Evolutionary conservation across 2,329 filamentous ascomycete genomes (phyloP).

Genomic region (Teratosphaeria zuluensis): DNA sequence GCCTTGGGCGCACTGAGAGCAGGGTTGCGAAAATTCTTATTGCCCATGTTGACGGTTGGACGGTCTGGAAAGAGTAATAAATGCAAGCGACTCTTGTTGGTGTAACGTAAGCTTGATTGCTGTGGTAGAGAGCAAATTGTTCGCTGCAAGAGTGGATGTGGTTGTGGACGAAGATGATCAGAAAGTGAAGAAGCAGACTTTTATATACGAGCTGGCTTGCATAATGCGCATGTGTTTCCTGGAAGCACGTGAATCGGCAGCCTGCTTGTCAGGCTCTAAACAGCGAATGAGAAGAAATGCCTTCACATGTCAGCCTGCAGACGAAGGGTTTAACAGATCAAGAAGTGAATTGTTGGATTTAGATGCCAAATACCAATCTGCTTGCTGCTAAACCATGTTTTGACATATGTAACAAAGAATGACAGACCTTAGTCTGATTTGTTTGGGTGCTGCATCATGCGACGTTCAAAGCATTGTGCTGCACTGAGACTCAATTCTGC

Average conservation of each 20-base stretch:
- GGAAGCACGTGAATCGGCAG: neutral
- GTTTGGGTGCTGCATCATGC: too few relatives aligned
- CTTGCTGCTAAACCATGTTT: too few relatives aligned
- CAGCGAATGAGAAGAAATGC: neutral
- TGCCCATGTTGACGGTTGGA: neutral
- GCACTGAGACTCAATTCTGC: too few relatives aligned
- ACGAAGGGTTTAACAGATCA: too few relatives aligned
- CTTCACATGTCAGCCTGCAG: neutral
- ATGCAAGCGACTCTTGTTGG: neutral
- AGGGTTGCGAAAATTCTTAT: neutral
- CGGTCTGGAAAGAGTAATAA: neutral
- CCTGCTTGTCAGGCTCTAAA: neutral
- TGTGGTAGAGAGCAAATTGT: neutral
- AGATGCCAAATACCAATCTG: too few relatives aligned
- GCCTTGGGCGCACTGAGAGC: neutral
- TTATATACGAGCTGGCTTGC: neutral
- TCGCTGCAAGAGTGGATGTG: neutral
- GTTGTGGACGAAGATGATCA: neutral
- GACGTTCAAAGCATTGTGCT: too few relatives aligned
- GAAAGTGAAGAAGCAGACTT: neutral
- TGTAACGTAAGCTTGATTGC: neutral
- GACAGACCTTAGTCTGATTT: too few relatives aligned
- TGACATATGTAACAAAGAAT: too few relatives aligned
- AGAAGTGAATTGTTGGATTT: too few relatives aligned
- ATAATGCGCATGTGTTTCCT: neutral